Evolutionary conservation across 495 filamentous ascomycete species (phyloP).

Genomic region (Neurospora sp.): DNA sequence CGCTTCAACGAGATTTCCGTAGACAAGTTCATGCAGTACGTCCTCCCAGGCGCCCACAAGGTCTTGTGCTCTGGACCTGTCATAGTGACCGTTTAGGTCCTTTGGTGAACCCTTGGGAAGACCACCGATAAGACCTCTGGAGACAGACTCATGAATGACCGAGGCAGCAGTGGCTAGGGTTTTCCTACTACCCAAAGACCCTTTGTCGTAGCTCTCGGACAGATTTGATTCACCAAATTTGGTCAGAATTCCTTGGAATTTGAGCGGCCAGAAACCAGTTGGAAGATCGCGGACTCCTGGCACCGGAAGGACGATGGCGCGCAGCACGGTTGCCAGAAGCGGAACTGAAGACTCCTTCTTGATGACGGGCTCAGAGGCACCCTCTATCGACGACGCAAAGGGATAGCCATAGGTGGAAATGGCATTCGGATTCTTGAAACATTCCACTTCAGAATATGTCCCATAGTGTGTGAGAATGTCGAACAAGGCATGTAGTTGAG

Average conservation of each 20-base stretch:
- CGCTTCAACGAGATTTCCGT: constrained; percentile 48
- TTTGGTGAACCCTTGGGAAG: constrained; percentile 24
- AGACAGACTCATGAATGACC: constrained; percentile 48
- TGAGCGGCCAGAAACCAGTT: constrained; percentile 45
- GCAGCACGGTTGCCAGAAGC: constrained; percentile 47
- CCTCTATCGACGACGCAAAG: constrained; percentile 21
- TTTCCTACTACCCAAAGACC: constrained; percentile 51
- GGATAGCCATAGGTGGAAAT: constrained; percentile 51
- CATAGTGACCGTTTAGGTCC: constrained; percentile 34
- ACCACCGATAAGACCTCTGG: constrained; percentile 45
- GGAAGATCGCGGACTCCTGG: constrained; percentile 49
- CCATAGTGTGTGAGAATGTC: constrained; percentile 58
- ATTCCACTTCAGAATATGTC: constrained; percentile 51
- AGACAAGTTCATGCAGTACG: constrained; percentile 44
- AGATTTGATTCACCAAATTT: constrained; percentile 48
- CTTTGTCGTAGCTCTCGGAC: constrained; percentile 62
- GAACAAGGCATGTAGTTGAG: constrained; percentile 49
- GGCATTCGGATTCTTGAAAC: constrained; percentile 44
- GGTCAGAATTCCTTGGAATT: constrained; percentile 35
- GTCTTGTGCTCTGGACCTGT: constrained; percentile 42
- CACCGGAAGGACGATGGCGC: constrained; percentile 43
- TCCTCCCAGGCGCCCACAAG: constrained; percentile 46
- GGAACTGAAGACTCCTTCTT: constrained; percentile 36
- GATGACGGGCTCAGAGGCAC: not conserved
- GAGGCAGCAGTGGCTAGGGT: constrained; percentile 54